Conservation (phyloP, 2,329 filamentous ascomycete species). For the Ilyonectria destructans region DNA sequence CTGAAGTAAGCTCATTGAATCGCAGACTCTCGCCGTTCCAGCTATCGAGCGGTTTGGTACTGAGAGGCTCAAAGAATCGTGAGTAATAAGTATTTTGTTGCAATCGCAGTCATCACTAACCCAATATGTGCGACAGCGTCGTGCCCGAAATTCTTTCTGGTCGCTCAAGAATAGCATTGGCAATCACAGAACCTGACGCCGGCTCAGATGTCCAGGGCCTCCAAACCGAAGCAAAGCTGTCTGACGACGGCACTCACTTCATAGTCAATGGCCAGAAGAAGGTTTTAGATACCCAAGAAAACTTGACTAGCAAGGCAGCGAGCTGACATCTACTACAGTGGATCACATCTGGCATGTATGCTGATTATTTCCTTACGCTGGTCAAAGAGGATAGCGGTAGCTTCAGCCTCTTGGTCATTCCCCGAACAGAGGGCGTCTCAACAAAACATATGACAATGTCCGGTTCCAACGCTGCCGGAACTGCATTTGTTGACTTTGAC, state of each 20-base stretch:
- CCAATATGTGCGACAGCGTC: not conserved
- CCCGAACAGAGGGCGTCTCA: conserved; percentile 20
- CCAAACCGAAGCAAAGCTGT: conserved; percentile 21
- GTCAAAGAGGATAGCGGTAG: conserved; percentile 11
- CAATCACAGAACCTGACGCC: conserved; percentile 26
- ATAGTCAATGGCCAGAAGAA: conserved; percentile 28
- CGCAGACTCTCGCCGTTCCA: conserved; percentile 19
- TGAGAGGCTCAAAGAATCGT: conserved; percentile 19
- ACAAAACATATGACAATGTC: conserved; percentile 27
- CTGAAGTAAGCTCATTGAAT: not conserved
- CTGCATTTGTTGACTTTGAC: conserved; percentile 25
- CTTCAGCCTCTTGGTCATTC: conserved; percentile 16
- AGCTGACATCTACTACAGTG: not conserved
- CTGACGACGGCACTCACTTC: conserved; percentile 11
- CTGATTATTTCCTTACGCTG: conserved; percentile 25
- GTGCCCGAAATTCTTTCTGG: conserved; percentile 20
- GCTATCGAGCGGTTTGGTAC: conserved; percentile 21
- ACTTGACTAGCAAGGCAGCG: not conserved
- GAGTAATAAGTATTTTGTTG: not conserved
- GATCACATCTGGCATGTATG: conserved; percentile 31
- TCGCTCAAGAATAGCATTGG: conserved; percentile 15
- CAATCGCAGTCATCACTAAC: not conserved
- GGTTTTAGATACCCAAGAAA: not conserved
- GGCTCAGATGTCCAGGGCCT: conserved; percentile 28
- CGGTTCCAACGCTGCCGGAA: conserved; percentile 16